Conservation (phyloP, 1,139 yeast species). For the Eremothecium gossypii region DNA sequence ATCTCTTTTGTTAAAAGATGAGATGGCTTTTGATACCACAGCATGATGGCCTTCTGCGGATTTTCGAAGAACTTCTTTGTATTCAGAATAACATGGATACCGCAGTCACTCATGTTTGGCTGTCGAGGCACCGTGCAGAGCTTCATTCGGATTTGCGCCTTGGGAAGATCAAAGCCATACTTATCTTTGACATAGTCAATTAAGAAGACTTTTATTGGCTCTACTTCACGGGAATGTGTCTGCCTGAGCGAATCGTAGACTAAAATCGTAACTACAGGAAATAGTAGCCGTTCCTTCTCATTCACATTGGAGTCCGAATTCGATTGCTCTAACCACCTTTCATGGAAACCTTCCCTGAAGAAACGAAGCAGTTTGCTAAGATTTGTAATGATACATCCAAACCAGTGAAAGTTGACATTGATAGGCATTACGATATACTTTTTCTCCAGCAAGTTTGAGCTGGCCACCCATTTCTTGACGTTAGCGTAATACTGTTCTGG, state of each 20-base stretch:
- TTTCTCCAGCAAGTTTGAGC: constrained; percentile 53
- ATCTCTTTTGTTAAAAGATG: constrained; percentile 11
- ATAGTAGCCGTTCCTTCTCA: constrained; percentile 13
- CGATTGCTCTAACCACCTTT: neutral
- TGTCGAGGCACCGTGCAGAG: constrained; percentile 71
- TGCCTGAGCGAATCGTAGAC: constrained; percentile 72
- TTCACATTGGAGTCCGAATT: constrained; percentile 2
- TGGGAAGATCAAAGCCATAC: constrained; percentile 39
- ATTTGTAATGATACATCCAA: constrained; percentile 58
- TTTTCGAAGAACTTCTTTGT: constrained; percentile 53
- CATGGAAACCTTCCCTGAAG: neutral
- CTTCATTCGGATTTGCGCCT: constrained; percentile 35
- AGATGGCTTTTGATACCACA: constrained; percentile 36
- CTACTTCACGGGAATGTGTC: constrained; percentile 44
- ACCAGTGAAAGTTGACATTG: constrained; percentile 82
- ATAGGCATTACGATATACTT: constrained; percentile 71
- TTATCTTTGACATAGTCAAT: constrained; percentile 63
- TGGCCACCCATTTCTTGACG: constrained; percentile 72
- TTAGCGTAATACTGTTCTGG: constrained; percentile 44
- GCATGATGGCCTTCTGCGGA: constrained; percentile 40
- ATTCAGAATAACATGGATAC: constrained; percentile 81
- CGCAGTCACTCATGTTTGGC: constrained; percentile 88
- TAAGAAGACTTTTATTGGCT: constrained; percentile 55
- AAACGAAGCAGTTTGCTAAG: constrained; percentile 22
- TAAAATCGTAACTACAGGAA: constrained; percentile 44